Conservation (phyloP, 495 filamentous ascomycete genomes). For the Lichina pygmaea region DNA sequence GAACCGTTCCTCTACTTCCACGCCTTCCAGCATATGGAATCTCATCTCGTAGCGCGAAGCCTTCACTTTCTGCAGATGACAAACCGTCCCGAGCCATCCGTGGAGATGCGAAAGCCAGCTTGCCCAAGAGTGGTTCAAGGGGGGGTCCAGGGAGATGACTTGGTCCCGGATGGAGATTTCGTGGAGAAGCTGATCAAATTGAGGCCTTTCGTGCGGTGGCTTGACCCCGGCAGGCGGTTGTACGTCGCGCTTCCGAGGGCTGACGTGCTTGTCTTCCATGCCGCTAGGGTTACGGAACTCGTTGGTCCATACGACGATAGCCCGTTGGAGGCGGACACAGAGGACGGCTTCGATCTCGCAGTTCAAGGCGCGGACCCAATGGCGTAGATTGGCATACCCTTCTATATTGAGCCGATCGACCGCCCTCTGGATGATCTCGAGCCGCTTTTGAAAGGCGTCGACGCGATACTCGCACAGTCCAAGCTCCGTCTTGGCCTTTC, state of each 20-base stretch:
- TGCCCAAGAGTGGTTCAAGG: constrained; percentile 69
- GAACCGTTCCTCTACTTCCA: constrained; percentile 42
- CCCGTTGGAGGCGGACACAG: constrained; percentile 46
- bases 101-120: constrained; percentile 88
- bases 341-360: constrained; percentile 52
- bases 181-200: constrained; percentile 44
- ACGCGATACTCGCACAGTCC: constrained; percentile 60
- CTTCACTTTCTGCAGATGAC: constrained; percentile 76
- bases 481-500: constrained; percentile 60
- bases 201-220: constrained; percentile 21
- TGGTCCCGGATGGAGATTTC: constrained; percentile 94
- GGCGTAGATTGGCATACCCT: constrained; percentile 70
- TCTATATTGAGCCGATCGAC: constrained; percentile 92
- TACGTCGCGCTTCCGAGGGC: constrained; percentile 15
- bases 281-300: constrained; percentile 40
- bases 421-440: constrained; percentile 61
- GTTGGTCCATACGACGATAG: constrained; percentile 60
- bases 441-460: constrained; percentile 43
- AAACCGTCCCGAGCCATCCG: constrained; percentile 74
- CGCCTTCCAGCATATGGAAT: constrained; percentile 30
- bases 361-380: constrained; percentile 76
- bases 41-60: constrained; percentile 86
- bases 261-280: constrained; percentile 17
- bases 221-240: constrained; percentile 9
- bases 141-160: constrained; percentile 82